Evolutionary conservation across 108 stramenopile species (phyloP).

Genomic region (Pseudonitzschia pungens): DNA sequence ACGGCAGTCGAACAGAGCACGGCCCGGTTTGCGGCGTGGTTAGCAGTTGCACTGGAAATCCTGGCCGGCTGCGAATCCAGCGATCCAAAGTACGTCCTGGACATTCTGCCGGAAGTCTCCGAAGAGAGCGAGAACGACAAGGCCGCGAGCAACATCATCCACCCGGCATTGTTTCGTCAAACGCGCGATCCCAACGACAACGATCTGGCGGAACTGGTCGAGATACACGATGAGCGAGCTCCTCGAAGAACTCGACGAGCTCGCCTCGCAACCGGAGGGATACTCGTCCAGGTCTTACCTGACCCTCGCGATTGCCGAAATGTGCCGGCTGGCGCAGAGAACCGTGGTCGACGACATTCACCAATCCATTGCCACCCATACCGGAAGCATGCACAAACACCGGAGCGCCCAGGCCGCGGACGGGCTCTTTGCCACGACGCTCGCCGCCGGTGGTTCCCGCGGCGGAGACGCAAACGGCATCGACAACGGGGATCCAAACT

Average conservation of each 20-base stretch:
- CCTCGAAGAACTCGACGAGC: background rate
- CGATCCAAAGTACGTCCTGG: conserved; percentile 35
- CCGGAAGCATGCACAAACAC: conserved; percentile 36
- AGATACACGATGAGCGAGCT: conserved; percentile 11
- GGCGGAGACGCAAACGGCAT: conserved; percentile 36
- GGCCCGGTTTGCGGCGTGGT: conserved; percentile 66
- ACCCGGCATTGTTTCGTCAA: conserved; percentile 3
- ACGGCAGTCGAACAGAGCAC: conserved; percentile 70
- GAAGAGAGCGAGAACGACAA: conserved; percentile 25
- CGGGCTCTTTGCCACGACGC: conserved; percentile 23
- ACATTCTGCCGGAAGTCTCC: conserved; percentile 26
- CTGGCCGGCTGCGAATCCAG: conserved; percentile 69
- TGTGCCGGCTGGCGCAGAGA: conserved; percentile 76
- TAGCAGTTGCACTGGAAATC: conserved; percentile 66
- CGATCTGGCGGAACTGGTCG: conserved; percentile 5
- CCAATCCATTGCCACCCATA: conserved; percentile 69
- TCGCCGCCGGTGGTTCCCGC: background rate
- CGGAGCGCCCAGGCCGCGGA: conserved; percentile 15
- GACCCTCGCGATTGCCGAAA: conserved; percentile 70
- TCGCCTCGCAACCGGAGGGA: background rate
- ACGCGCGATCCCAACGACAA: background rate
- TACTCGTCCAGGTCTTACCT: conserved; percentile 19
- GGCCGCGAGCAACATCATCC: conserved; percentile 6
- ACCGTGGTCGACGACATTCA: conserved; percentile 65
- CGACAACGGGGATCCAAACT: conserved; percentile 37